phyloP scores from a whole-genome alignment of 208 protist species.

The Leptomonas pyrrhocoris region DNA sequence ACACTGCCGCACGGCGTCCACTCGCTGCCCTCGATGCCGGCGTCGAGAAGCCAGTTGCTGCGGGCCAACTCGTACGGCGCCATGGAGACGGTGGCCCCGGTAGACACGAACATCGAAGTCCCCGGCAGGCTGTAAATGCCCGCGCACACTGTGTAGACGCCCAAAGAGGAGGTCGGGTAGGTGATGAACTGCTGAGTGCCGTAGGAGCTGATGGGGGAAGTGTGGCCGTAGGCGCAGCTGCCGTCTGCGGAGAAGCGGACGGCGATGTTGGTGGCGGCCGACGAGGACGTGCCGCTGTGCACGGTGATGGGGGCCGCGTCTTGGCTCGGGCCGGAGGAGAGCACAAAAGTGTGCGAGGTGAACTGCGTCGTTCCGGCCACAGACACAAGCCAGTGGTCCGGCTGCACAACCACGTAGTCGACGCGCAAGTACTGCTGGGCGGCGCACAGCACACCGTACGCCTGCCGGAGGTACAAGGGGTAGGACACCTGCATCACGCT shows the following conservation, averaged over 20 bases:
- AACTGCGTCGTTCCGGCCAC: conserved; percentile 37
- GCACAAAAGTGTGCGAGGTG: conserved; percentile 33
- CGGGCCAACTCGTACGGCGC: conserved; percentile 37
- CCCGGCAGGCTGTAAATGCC: conserved; percentile 33
- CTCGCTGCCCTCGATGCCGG: conserved; percentile 31
- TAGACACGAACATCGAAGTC: conserved; percentile 47
- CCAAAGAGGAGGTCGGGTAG: conserved; percentile 28
- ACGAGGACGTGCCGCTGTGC: conserved; percentile 11
- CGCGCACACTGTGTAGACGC: conserved; percentile 46
- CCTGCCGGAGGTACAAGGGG: conserved; percentile 38
- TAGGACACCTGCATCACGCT: conserved; percentile 42
- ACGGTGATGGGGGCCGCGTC: conserved; percentile 39
- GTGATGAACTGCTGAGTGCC: conserved; percentile 26
- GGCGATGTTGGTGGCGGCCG: conserved; percentile 15
- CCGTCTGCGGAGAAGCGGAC: conserved; percentile 43
- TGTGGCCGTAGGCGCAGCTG: conserved; percentile 43
- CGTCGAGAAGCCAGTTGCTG: conserved; percentile 41
- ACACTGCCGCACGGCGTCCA: conserved; percentile 53
- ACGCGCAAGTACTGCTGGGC: conserved; percentile 53
- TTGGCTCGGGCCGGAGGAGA: conserved; percentile 30
- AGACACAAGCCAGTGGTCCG: conserved; percentile 38
- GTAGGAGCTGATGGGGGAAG: conserved; percentile 22
- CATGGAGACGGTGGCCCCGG: conserved; percentile 26
- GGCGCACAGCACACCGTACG: conserved; percentile 56
- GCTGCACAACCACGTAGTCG: conserved; percentile 57